phyloP scores from a whole-genome alignment of 2,329 filamentous ascomycete species.

The Botrytis aclada region DNA sequence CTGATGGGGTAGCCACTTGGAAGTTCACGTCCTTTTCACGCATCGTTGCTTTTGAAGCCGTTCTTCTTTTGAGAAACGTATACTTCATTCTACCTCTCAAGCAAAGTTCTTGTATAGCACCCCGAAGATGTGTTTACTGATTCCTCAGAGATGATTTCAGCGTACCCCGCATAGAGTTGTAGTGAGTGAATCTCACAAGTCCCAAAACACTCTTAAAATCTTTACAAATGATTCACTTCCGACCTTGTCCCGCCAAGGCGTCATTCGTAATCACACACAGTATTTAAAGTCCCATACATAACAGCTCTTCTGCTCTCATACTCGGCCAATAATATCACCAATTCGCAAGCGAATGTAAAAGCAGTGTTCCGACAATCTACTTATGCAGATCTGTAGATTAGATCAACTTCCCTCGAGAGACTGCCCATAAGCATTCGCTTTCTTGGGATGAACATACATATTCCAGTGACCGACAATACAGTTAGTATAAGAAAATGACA shows the following conservation, averaged over 20 bases:
- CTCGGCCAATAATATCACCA: too few species aligned
- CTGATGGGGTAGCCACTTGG: accelerated
- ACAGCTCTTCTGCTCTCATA: neutral
- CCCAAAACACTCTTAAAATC: neutral
- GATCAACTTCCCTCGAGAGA: neutral
- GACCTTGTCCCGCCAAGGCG: neutral
- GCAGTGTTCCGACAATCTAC: neutral
- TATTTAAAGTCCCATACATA: neutral
- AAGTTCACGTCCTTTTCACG: neutral
- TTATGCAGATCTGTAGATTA: neutral
- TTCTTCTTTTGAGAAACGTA: too few species aligned
- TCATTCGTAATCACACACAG: neutral
- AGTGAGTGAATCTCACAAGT: neutral
- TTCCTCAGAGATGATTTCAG: neutral
- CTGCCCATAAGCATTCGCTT: neutral
- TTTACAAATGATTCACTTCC: neutral
- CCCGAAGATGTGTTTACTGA: accelerated
- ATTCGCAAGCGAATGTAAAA: too few species aligned
- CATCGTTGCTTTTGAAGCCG: too few species aligned
- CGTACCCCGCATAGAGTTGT: accelerated
- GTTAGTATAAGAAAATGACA: neutral
- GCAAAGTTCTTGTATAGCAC: neutral
- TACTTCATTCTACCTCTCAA: neutral
- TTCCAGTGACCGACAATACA: accelerated
- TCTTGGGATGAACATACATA: neutral